Percentiles rank a stretch among this genome's conserved stretches.
These are phyloP conservation scores for Xylaria hypoxylon DNA, from an alignment of 2,329 filamentous ascomycete species.

Conservation along the genomic window DNA sequence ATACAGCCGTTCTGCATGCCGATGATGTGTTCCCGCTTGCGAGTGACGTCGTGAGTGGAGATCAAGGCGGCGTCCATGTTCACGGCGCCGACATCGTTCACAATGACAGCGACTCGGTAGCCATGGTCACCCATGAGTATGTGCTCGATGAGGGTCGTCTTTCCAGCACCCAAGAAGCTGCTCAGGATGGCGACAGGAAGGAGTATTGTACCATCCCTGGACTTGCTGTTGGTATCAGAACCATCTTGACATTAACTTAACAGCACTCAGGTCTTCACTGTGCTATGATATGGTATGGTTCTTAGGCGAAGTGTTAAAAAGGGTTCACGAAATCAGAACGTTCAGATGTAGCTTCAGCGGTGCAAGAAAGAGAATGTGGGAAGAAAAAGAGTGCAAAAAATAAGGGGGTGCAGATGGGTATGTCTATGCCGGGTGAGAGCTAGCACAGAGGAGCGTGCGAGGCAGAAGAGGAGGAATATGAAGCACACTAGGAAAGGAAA, in stretches of 20 bases:
- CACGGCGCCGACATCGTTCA: slow-evolving; percentile 76
- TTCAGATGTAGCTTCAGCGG: too few species aligned
- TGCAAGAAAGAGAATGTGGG: too few species aligned
- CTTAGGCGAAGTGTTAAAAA: too few species aligned
- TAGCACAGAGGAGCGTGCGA: too few species aligned
- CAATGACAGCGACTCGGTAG: slow-evolving; percentile 76
- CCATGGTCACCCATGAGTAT: slow-evolving; percentile 76
- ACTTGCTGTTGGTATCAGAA: not conserved
- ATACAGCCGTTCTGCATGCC: slow-evolving; percentile 80
- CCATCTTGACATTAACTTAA: slow-evolving; percentile 25
- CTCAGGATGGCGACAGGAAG: slow-evolving; percentile 71
- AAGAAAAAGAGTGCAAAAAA: too few species aligned
- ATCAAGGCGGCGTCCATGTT: slow-evolving; percentile 75
- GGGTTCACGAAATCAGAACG: not conserved
- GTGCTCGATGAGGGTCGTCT: slow-evolving; percentile 76
- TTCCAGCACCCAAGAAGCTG: slow-evolving; percentile 74
- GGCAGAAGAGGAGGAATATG: too few species aligned
- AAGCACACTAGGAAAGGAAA: too few species aligned
- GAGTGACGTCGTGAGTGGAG: slow-evolving; percentile 65
- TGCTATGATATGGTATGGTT: not conserved
- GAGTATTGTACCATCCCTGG: slow-evolving; percentile 38
- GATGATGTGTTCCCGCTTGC: slow-evolving; percentile 72
- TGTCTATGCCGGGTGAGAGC: too few species aligned
- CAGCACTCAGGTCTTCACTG: not conserved
- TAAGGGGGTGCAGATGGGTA: too few species aligned